phyloP scores from a whole-genome alignment of 495 filamentous ascomycete species.

The Penicillium argentinense region DNA sequence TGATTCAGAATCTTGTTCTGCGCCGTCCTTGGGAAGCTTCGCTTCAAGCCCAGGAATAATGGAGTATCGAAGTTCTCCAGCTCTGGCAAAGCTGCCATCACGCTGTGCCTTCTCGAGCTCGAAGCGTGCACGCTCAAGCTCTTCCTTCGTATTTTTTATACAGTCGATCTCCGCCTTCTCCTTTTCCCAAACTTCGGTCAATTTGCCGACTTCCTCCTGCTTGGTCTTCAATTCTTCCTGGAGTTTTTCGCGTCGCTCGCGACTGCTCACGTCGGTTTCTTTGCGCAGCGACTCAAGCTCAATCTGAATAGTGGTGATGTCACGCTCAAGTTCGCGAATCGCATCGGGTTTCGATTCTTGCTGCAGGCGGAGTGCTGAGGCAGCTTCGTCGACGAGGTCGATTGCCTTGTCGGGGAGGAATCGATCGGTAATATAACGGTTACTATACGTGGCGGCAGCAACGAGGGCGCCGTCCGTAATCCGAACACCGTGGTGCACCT shows the following conservation, averaged over 20 bases:
- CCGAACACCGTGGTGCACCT: conserved; percentile 89
- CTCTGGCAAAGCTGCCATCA: conserved; percentile 85
- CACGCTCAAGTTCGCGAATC: conserved; percentile 85
- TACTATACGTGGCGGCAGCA: conserved; percentile 86
- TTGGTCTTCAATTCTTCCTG: conserved; percentile 71
- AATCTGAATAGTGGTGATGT: conserved; percentile 96
- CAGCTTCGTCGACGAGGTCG: conserved; percentile 94
- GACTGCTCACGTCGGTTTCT: conserved; percentile 84
- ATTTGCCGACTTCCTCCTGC: conserved; percentile 62
- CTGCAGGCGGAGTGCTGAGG: conserved; percentile 83
- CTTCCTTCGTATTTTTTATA: conserved; percentile 81
- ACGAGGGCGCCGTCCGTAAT: conserved; percentile 93
- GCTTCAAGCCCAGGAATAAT: conserved; percentile 77
- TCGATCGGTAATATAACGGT: conserved; percentile 94
- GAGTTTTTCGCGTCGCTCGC: conserved; percentile 84
- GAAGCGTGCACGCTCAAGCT: conserved; percentile 77
- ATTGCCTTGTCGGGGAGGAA: conserved; percentile 97
- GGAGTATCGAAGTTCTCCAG: conserved; percentile 84
- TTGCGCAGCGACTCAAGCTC: conserved; percentile 95
- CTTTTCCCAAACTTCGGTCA: conserved; percentile 85
- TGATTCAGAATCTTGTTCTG: conserved; percentile 38
- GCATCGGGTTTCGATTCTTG: conserved; percentile 96
- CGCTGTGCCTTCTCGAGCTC: conserved; percentile 87
- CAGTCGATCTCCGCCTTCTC: conserved; percentile 80
- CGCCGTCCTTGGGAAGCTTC: conserved; percentile 75